Base-by-base conservation (phyloP, 345 rosid genomes). In the Excoecaria cochinchinensis region DNA sequence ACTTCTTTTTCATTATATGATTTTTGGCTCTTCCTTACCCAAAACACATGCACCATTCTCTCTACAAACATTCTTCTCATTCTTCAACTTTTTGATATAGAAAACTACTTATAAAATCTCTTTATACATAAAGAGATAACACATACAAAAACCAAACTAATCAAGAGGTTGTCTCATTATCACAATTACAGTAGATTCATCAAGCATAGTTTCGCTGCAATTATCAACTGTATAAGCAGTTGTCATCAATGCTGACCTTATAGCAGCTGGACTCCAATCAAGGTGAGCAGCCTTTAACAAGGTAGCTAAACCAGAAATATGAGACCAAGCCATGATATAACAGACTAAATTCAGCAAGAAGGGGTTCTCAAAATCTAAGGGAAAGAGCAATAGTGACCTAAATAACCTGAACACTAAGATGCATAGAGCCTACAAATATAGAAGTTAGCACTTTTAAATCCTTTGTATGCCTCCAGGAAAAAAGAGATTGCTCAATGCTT, bases 111-210 rank as follows among this genome's bases (percentile, higher is more conserved):
- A 52, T 78, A 69, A 73, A 74, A 7, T 73, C 74, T 78, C 78
- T 63, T 63, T 42, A 67, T 60, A 74, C 62, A 75, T 22, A 67
- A 17, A 40, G 36, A 74, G 24, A 78, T 8, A 16, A 11, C 14
- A 73, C 31, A 72, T 70, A 64, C 19, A 42, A 11, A 66, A 74
- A 31, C 52, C 64, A 70, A 67, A 50, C 75, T 85, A 92, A 65
- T 55, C 24, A n/a, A 95, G 77, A 82, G 98, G 96, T 72, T 92
- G 98, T 83, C 92, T 98, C 91, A 95, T 80, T 75, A 98, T 92
- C 66, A 52, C 87, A 0, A 93, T 94, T 13, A 80, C 4, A 8
- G 83, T 80, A 5, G 83, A 72, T 46, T 80, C 83, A 19, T 80
- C 83, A 13, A 80, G 55, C 83, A 80, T 76, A 1, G 77, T 69